Evolutionary conservation across 23 red algal genomes (phyloP), one percentile per base, ranked within the genome.

Genomic region (Agarophyton chilense): DNA sequence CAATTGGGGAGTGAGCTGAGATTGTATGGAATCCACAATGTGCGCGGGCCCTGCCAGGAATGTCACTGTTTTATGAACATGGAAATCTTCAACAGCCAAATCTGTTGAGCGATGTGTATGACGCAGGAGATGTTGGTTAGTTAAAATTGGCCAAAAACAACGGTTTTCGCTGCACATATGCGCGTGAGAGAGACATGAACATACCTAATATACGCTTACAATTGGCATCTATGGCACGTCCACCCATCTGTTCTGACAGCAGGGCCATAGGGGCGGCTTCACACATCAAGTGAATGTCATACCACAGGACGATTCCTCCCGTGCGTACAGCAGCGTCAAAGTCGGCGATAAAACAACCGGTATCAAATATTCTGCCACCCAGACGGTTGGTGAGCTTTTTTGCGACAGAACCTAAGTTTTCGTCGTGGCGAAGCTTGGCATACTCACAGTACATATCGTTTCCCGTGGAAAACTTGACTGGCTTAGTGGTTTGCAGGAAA

Each of bases 191-290:
- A 40, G 57, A 16, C 21, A 50, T n/a, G n/a, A 52, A 83, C 90
- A 47, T 84, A 72, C 79, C 91, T 54, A 98, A 58, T 21, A 98
- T 80, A n/a, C 95, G 88, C 13, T 12, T 82, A 26, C 95, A 91
- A 16, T 79, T 12, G 51, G 57, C 79, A 66, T 94, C 80, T 24
- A 81, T 28, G 21, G 95, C 95, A 0, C 77, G 78, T 31, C 84
- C 95, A 50, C 92, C 92, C 34, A 92, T 79, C 64, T 98, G 89
- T 79, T 98, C 95, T 1, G 87, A 56, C 16, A 98, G 43, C 49
- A 93, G 77, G 7, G 95, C 95, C 51, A 98, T 56, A 11, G 91
- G 91, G 22, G 72, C 95, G 5, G 95, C 95, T 38, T 90, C 83
- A 54, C 95, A 98, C 26, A 98, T 40, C 19, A 94, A 43, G 55